phyloP scores from a whole-genome alignment of 2,329 filamentous ascomycete genomes.

The Paraphaeosphaeria sporulosa region DNA sequence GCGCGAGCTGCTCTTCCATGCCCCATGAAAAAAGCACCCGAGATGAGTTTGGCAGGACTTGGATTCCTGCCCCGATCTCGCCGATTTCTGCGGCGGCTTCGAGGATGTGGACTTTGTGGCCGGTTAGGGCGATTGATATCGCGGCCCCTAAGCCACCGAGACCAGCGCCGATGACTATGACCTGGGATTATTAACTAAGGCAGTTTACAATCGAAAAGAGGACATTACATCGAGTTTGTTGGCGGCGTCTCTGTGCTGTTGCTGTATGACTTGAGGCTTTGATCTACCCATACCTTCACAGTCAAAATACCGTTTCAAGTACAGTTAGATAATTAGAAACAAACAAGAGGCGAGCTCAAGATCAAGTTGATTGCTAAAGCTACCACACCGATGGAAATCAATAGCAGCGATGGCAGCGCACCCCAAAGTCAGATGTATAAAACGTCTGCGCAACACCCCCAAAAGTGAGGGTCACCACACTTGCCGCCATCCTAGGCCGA shows the following conservation, averaged over 20 bases:
- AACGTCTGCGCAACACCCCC: neutral
- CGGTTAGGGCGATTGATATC: conserved; percentile 56
- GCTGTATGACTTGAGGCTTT: conserved; percentile 36
- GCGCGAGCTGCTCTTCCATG: conserved; percentile 51
- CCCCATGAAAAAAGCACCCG: conserved; percentile 60
- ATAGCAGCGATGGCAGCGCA: neutral
- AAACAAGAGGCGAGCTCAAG: neutral
- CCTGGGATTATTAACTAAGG: conserved; percentile 22
- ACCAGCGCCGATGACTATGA: conserved; percentile 64
- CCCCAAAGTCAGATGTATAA: conserved; percentile 1
- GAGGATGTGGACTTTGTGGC: conserved; percentile 58
- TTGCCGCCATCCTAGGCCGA: conserved; percentile 30
- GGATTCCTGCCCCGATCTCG: conserved; percentile 62
- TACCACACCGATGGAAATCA: neutral
- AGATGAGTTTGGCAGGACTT: conserved; percentile 58
- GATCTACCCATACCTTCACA: conserved; percentile 35
- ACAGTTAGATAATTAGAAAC: neutral
- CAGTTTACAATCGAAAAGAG: too few relatives aligned
- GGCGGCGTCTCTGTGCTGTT: conserved; percentile 32
- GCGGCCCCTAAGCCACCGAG: conserved; percentile 62
- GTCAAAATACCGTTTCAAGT: neutral
- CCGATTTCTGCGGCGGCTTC: conserved; percentile 57
- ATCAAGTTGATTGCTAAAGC: neutral
- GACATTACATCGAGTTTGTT: conserved; percentile 38
- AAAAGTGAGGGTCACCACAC: conserved; percentile 11